These are phyloP conservation scores for Aspergillus sp. DNA, from an alignment of 2,329 filamentous ascomycete genomes.

Conservation along the genomic window DNA sequence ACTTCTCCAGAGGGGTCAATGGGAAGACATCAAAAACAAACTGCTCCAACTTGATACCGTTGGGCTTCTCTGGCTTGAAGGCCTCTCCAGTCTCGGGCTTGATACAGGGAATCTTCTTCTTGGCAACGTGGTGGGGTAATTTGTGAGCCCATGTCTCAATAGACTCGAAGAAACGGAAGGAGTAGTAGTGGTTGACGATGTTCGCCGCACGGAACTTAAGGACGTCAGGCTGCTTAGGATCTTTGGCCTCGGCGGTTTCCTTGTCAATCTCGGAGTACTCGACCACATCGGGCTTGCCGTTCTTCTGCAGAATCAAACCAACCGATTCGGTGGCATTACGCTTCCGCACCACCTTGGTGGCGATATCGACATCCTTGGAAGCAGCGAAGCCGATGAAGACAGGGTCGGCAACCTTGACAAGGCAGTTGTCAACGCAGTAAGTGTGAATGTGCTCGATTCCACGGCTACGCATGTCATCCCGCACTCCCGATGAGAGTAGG, in stretches of 20 bases:
- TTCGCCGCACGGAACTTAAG: slow-evolving; percentile 97
- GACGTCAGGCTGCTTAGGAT: slow-evolving; percentile 71
- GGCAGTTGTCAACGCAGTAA: slow-evolving; percentile 98
- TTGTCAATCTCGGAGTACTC: slow-evolving; percentile 97
- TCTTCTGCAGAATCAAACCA: slow-evolving; percentile 88
- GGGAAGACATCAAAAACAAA: slow-evolving; percentile 99
- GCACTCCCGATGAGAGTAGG: slow-evolving; percentile 71
- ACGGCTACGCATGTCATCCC: slow-evolving; percentile 81
- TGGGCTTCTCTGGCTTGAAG: slow-evolving; percentile 88
- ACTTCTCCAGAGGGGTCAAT: slow-evolving; percentile 76
- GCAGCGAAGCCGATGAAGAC: slow-evolving; percentile 93
- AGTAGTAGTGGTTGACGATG: slow-evolving; percentile 99
- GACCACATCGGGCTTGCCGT: slow-evolving; percentile 93
- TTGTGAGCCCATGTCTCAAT: slow-evolving; percentile 82
- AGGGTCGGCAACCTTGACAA: slow-evolving; percentile 98
- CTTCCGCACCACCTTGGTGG: slow-evolving; percentile 99
- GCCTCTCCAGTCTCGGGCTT: slow-evolving; percentile 71
- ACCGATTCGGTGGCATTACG: slow-evolving; percentile 94
- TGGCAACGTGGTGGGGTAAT: slow-evolving; percentile 90
- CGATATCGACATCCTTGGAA: slow-evolving; percentile 83
- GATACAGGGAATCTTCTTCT: slow-evolving; percentile 94
- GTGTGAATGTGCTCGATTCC: slow-evolving; percentile 93
- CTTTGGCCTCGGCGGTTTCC: slow-evolving; percentile 82
- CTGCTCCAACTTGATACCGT: slow-evolving; percentile 98
- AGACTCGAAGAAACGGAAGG: slow-evolving; percentile 82